These are phyloP conservation scores for Chlamydomonas sp. DNA, from an alignment of 139 green algal genomes.

Conservation along the genomic window DNA sequence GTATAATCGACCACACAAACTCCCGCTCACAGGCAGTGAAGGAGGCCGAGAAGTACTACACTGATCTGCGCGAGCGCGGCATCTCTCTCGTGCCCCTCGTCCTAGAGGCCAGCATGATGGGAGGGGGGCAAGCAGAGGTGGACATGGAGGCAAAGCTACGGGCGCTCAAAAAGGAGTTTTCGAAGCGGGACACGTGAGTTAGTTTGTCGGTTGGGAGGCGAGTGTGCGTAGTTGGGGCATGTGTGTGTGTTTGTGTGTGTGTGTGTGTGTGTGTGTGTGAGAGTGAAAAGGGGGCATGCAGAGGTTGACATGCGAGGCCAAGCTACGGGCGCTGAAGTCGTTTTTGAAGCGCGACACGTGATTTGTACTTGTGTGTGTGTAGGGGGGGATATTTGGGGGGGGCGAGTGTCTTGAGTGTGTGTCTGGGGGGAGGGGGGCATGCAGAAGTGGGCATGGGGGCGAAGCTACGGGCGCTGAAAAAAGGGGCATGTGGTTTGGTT, in stretches of 20 bases:
- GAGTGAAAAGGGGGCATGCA: too few species aligned
- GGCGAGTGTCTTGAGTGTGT: too few species aligned
- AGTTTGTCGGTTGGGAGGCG: too few species aligned
- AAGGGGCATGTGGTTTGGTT: not conserved
- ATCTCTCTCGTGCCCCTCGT: conserved; percentile 58
- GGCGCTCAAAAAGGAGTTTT: conserved; percentile 57
- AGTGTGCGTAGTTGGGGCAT: too few species aligned
- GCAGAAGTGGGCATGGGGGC: conserved; percentile 42
- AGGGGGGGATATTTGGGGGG: too few species aligned
- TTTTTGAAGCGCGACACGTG: too few species aligned
- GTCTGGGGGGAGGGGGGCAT: not conserved
- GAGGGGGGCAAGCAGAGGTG: not conserved
- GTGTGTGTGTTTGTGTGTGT: too few species aligned
- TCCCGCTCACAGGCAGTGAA: not conserved
- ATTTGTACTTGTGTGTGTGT: too few species aligned
- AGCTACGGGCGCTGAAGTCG: too few species aligned
- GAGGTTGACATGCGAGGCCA: too few species aligned
- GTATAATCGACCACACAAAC: too few species aligned
- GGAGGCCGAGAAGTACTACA: conserved; percentile 31
- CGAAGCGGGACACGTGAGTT: conserved; percentile 7
- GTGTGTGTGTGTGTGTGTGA: too few species aligned
- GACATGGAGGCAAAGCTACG: conserved; percentile 55
- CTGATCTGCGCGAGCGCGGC: conserved; percentile 61
- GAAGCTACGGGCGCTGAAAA: conserved; percentile 53
- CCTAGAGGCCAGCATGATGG: conserved; percentile 12